phyloP scores from a whole-genome alignment of 805 yeast species.

The Saccharomycopsis olivae region DNA sequence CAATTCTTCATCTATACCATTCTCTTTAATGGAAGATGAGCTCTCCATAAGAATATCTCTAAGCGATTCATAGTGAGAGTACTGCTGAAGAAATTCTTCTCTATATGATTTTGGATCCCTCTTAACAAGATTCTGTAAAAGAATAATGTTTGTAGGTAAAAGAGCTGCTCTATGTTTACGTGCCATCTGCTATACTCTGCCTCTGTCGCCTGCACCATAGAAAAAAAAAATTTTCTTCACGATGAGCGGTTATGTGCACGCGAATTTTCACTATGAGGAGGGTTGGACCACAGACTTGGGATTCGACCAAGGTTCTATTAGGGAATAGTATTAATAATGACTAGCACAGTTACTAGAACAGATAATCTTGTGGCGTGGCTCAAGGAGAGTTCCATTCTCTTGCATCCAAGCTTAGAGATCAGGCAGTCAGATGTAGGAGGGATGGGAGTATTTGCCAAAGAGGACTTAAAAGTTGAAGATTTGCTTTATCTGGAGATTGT shows the following conservation, averaged over 20 bases:
- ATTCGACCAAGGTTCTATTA: too few species aligned
- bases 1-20: constrained; percentile 35
- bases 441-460: constrained; percentile 57
- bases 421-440: constrained; percentile 49
- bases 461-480: constrained; percentile 28
- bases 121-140: constrained; percentile 84
- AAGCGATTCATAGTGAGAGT: constrained; percentile 82
- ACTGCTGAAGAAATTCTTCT: constrained; percentile 90
- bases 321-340: constrained; percentile 4
- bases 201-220: neutral
- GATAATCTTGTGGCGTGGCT: constrained; percentile 10
- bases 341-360: constrained; percentile 8
- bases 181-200: too few species aligned
- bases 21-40: constrained; percentile 47
- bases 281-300: too few species aligned
- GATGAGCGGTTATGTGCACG: constrained; percentile 1
- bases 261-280: too few species aligned
- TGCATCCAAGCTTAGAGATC: constrained; percentile 27
- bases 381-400: constrained; percentile 4
- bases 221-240: neutral
- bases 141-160: constrained; percentile 82
- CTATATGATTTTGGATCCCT: constrained; percentile 90
- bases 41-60: constrained; percentile 77
- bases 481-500: neutral
- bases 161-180: constrained; percentile 86